Conservation (phyloP, 306 rosid genomes). For the Vigna mungo region DNA sequence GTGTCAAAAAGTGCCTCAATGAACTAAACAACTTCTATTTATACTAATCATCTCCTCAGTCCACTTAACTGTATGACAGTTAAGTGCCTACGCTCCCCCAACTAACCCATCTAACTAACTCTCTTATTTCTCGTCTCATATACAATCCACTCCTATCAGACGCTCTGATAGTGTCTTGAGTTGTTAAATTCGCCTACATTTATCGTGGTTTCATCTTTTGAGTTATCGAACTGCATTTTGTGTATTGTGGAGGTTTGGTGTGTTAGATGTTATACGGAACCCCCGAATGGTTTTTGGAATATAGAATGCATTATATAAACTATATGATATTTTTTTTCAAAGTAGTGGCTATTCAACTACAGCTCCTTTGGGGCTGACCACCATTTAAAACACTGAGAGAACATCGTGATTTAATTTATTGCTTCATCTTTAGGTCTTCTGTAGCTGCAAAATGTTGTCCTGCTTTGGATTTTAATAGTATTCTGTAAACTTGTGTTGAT, state of each 20-base stretch:
- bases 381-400: background rate
- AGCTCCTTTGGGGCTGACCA: background rate
- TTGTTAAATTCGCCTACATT: slow-evolving; percentile 7
- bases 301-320: background rate
- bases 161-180: too few species aligned
- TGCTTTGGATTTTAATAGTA: background rate
- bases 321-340: background rate
- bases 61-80: too few species aligned
- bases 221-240: background rate
- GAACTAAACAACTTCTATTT: too few species aligned
- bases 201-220: slow-evolving; percentile 8
- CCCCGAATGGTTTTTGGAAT: slow-evolving; percentile 1
- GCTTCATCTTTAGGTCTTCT: background rate
- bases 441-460: background rate
- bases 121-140: too few species aligned
- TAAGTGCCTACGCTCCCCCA: too few species aligned
- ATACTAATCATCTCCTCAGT: too few species aligned
- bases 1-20: too few species aligned
- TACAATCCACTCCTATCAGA: too few species aligned
- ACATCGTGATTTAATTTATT: slow-evolving; percentile 4
- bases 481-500: background rate
- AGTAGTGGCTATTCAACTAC: background rate
- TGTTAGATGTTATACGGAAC: slow-evolving; percentile 4
- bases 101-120: too few species aligned
- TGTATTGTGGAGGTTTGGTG: slow-evolving; percentile 16